These are phyloP conservation scores for Daldinia vernicosa DNA, from an alignment of 495 filamentous ascomycete species.

Conservation along the genomic window DNA sequence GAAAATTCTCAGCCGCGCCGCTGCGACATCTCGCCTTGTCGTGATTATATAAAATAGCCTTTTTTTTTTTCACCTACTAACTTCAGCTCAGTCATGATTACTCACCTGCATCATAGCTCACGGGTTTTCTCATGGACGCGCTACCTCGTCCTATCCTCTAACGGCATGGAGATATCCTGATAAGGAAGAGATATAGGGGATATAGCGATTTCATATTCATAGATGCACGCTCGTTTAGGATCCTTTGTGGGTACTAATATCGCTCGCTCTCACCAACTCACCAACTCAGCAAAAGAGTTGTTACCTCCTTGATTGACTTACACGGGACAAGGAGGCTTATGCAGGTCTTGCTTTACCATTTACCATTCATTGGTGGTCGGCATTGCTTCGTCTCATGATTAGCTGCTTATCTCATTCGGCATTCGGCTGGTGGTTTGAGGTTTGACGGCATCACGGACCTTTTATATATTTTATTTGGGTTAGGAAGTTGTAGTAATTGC, in stretches of 20 bases:
- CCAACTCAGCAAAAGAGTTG: conserved; percentile 1
- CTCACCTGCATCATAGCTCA: background rate
- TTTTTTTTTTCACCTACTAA: background rate
- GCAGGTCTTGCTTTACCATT: conserved; percentile 15
- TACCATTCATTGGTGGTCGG: background rate
- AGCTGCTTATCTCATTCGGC: background rate
- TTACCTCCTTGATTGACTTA: background rate
- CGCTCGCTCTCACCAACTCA: background rate
- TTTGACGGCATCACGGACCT: conserved; percentile 7
- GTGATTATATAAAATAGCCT: conserved; percentile 13
- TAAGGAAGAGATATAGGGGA: background rate
- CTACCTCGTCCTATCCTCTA: conserved; percentile 1
- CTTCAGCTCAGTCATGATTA: conserved; percentile 12
- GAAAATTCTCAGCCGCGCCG: conserved; percentile 40
- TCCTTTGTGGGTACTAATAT: conserved; percentile 3
- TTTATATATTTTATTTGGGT: conserved; percentile 3
- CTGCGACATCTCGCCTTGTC: conserved; percentile 9
- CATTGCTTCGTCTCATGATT: conserved; percentile 5
- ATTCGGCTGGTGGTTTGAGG: conserved; percentile 4
- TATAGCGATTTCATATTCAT: conserved; percentile 7
- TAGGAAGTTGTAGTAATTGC: conserved; percentile 5
- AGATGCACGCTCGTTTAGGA: conserved; percentile 9
- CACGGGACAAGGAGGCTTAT: conserved; percentile 7
- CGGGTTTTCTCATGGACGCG: background rate
- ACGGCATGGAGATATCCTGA: background rate